These are phyloP conservation scores for Lyophyllum atratum DNA, from an alignment of 768 basidiomycete genomes.

Conservation along the genomic window DNA sequence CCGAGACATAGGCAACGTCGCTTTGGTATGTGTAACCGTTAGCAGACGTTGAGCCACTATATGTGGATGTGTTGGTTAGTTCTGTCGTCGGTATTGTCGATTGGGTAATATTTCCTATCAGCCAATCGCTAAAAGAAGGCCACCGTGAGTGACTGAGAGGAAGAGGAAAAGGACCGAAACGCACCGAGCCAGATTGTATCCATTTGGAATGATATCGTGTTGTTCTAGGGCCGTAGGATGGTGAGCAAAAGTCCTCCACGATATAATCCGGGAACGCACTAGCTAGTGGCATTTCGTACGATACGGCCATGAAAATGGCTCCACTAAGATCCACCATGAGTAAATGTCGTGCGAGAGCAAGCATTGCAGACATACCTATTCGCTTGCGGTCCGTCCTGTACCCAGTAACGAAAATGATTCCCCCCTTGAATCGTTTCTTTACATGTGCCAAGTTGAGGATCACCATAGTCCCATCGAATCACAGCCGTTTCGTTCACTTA, in stretches of 20 bases:
- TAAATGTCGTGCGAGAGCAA: neutral
- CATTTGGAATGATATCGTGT: constrained; percentile 76
- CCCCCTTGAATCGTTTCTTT: constrained; percentile 85
- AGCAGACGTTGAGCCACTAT: constrained; percentile 61
- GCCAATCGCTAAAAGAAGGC: constrained; percentile 60
- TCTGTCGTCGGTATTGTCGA: constrained; percentile 44
- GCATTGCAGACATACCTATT: constrained; percentile 48
- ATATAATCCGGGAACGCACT: constrained; percentile 33
- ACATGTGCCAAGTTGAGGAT: constrained; percentile 82
- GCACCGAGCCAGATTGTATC: constrained; percentile 80
- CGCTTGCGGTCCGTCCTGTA: constrained; percentile 64
- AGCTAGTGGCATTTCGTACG: constrained; percentile 69
- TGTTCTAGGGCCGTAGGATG: constrained; percentile 33
- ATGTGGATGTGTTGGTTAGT: constrained; percentile 63
- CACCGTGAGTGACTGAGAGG: too few relatives aligned
- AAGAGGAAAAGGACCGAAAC: constrained; percentile 10
- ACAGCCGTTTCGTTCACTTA: constrained; percentile 80
- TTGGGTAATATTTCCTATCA: constrained; percentile 82
- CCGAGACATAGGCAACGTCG: constrained; percentile 65
- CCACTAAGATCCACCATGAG: constrained; percentile 44
- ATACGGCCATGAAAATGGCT: constrained; percentile 74
- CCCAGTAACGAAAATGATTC: constrained; percentile 88
- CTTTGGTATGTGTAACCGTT: constrained; percentile 76
- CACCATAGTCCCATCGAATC: constrained; percentile 84
- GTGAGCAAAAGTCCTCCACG: neutral